A percentile compares a stretch with the other conserved stretches of the same genome.
phyloP scores from a whole-genome alignment of 139 green algal species.

The Chlamydomonas asymmetrica region DNA sequence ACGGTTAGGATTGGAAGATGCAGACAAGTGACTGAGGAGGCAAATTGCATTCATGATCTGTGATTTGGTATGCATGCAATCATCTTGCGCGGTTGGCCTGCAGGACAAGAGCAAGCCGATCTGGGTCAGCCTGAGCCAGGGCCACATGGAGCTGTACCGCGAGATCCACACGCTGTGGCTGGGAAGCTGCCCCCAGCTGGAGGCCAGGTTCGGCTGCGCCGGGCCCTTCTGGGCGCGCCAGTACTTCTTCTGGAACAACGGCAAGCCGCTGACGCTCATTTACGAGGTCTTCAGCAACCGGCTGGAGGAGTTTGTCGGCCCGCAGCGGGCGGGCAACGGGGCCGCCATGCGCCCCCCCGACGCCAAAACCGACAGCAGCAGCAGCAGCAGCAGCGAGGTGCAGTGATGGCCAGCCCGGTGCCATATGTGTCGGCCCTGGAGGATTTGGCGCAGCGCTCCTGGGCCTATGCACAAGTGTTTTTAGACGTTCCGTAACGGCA shows the following conservation, averaged over 20 bases:
- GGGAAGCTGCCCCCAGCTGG: conserved; percentile 34
- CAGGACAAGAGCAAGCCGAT: conserved; percentile 76
- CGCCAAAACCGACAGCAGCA: too few species aligned
- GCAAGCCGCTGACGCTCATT: conserved; percentile 89
- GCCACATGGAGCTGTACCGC: conserved; percentile 78
- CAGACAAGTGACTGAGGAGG: too few species aligned
- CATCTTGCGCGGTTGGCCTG: too few species aligned
- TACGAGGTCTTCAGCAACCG: conserved; percentile 89
- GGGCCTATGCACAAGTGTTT: too few species aligned
- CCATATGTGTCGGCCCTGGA: too few species aligned
- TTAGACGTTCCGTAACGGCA: too few species aligned
- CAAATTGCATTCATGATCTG: background rate
- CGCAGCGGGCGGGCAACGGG: too few species aligned
- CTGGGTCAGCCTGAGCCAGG: conserved; percentile 78
- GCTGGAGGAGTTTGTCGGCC: conserved; percentile 28
- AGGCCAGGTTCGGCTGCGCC: conserved; percentile 40
- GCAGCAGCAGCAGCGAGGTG: too few species aligned
- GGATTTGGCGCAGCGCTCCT: too few species aligned
- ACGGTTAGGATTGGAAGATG: too few species aligned
- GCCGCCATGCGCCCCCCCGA: too few species aligned
- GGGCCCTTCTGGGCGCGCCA: conserved; percentile 90
- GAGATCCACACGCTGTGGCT: conserved; percentile 25
- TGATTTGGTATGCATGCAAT: background rate
- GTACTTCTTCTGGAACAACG: conserved; percentile 92
- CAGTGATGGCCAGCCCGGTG: too few species aligned